phyloP scores from a whole-genome alignment of 768 basidiomycete genomes.

The Jaapia argillacea region DNA sequence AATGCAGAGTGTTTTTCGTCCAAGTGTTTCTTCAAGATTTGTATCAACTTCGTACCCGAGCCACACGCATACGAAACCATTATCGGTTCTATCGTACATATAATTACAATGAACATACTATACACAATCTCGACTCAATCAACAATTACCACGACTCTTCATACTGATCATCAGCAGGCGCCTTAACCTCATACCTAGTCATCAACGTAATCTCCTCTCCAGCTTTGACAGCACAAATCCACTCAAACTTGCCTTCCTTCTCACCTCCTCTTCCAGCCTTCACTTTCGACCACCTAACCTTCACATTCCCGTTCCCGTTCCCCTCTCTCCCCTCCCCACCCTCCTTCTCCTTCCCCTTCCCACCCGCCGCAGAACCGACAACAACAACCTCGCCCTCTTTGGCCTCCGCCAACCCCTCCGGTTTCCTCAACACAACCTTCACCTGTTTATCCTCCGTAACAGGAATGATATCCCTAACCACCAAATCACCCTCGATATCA shows the following conservation, averaged over 20 bases:
- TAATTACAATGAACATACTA: too few relatives aligned
- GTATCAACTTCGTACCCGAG: too few relatives aligned
- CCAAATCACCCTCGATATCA: slow-evolving; percentile 28
- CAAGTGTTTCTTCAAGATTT: too few relatives aligned
- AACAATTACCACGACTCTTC: too few relatives aligned
- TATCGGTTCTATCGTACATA: too few relatives aligned
- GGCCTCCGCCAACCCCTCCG: slow-evolving; percentile 34
- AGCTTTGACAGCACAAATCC: slow-evolving; percentile 34
- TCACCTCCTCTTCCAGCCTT: slow-evolving; percentile 30
- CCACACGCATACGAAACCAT: too few relatives aligned
- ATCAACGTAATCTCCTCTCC: slow-evolving; percentile 33
- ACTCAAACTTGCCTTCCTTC: slow-evolving; percentile 50
- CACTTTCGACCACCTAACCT: slow-evolving; percentile 19
- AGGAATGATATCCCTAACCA: slow-evolving; percentile 38
- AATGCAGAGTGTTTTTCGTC: too few relatives aligned
- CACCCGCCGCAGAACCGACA: too few relatives aligned
- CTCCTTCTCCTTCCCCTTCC: too few relatives aligned
- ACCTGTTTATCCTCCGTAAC: slow-evolving; percentile 20
- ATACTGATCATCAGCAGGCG: slow-evolving; percentile 24
- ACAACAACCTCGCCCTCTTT: slow-evolving; percentile 27
- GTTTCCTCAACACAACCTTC: slow-evolving; percentile 36
- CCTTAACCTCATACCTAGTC: slow-evolving; percentile 44
- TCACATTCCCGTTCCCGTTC: slow-evolving; percentile 13
- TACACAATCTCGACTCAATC: too few relatives aligned
- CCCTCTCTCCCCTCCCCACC: too few relatives aligned